phyloP scores from a whole-genome alignment of 2,329 filamentous ascomycete genomes.

The Aspergillus sergii region DNA sequence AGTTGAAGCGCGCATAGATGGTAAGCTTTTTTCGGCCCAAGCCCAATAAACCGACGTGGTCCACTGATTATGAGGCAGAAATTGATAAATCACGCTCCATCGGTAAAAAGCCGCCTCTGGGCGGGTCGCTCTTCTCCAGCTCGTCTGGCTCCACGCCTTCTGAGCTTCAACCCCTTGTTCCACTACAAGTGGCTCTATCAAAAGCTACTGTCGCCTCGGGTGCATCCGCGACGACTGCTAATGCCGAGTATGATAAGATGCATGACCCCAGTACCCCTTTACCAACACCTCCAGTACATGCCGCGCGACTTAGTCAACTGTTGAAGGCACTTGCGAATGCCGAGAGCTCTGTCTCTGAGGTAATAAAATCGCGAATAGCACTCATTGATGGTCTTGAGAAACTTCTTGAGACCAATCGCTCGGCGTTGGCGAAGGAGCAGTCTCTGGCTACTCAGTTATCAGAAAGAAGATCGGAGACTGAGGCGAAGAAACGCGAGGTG shows the following conservation, averaged over 20 bases:
- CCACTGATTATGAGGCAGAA: conserved; percentile 41
- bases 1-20: conserved; percentile 77
- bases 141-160: conserved; percentile 64
- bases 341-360: conserved; percentile 85
- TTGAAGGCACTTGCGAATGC: conserved; percentile 86
- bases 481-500: conserved; percentile 82
- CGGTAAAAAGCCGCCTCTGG: conserved; percentile 59
- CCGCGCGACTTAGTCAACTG: conserved; percentile 84
- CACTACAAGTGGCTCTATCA: conserved; percentile 70
- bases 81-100: conserved; percentile 58
- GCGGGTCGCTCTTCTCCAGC: conserved; percentile 71
- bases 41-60: not conserved
- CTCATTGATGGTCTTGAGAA: conserved; percentile 82
- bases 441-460: conserved; percentile 64
- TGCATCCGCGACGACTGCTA: conserved; percentile 69
- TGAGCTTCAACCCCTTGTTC: conserved; percentile 75
- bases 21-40: conserved; percentile 51
- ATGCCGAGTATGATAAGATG: conserved; percentile 81
- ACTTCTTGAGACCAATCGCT: conserved; percentile 72
- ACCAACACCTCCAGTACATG: conserved; percentile 86
- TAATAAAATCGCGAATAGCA: conserved; percentile 78
- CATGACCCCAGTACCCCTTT: conserved; percentile 68
- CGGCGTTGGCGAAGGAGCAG: conserved; percentile 71
- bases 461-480: conserved; percentile 70
- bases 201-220: conserved; percentile 73